phyloP scores from a whole-genome alignment of 2,329 filamentous ascomycete species.

The Alternaria atra region DNA sequence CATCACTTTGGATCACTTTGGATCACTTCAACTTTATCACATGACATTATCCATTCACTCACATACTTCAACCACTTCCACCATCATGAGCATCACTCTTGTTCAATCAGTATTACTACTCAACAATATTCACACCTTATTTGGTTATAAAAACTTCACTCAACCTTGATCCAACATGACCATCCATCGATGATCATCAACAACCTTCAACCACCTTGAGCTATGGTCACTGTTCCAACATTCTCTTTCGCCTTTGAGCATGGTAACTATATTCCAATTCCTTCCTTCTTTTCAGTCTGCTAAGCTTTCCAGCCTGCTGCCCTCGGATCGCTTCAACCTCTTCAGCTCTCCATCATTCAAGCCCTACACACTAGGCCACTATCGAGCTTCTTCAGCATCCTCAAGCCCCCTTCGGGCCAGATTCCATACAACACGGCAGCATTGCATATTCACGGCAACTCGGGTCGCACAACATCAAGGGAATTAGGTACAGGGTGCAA shows the following conservation, averaged over 20 bases:
- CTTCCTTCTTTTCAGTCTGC: neutral
- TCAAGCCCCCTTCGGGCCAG: slow-evolving; percentile 6
- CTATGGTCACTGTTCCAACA: slow-evolving; percentile 8
- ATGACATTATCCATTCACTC: slow-evolving; percentile 10
- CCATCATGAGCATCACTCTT: slow-evolving; percentile 6
- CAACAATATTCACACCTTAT: neutral
- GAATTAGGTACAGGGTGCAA: slow-evolving; percentile 5
- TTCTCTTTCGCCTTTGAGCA: slow-evolving; percentile 9
- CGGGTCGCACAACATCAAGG: slow-evolving; percentile 1
- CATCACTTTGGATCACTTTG: slow-evolving; percentile 4
- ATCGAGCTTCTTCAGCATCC: neutral
- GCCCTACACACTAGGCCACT: neutral
- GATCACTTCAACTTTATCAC: slow-evolving; percentile 14
- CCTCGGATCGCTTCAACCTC: slow-evolving; percentile 1
- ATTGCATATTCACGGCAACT: slow-evolving; percentile 11
- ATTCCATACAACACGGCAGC: neutral
- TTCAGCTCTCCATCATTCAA: neutral
- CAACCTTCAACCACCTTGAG: slow-evolving; percentile 11
- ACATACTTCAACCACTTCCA: slow-evolving; percentile 5
- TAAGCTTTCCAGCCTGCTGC: slow-evolving; percentile 11
- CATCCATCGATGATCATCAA: slow-evolving; percentile 6
- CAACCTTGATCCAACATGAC: slow-evolving; percentile 11
- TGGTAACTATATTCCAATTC: slow-evolving; percentile 2
- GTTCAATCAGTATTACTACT: slow-evolving; percentile 1
- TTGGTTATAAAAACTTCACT: slow-evolving; percentile 5